Base-by-base conservation (phyloP, 140 eudicot genomes). In the Oenanthe javanica region DNA sequence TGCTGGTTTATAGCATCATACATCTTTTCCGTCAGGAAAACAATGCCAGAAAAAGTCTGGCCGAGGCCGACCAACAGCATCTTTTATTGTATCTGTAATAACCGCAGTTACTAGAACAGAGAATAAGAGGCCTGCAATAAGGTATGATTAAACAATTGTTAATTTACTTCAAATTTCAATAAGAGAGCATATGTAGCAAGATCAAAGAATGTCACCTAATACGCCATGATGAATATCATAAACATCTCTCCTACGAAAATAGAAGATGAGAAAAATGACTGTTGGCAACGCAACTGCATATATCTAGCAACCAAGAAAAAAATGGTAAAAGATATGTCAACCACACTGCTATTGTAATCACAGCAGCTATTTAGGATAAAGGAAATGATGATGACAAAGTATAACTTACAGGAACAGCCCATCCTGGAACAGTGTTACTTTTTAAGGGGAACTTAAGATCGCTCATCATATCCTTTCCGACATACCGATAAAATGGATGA, bases 31-130 rank as follows among this genome's bases (percentile, higher is more conserved):
- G 72, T 93, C 96, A 38, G 98, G 98, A 82, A 93, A 93, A 81
- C 97, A 93, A 75, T 94, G 96, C 91, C 91, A 93, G 82, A 93
- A 93, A 81, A 93, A 93, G 80, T 93, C 91, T 38, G 97, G 97
- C 67, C 97, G 84, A 69, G 97, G 97, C 23, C 97, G 88, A 61
- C 97, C 97, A 79, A 90, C 91, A 72, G 88, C 97, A 78, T 90
- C 88, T 83, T 93, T 93, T 75, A 93, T 85, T 23, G 96, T 87
- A 86, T 91, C 96, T 4, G 98, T 93, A 49, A 93, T 80, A 57
- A 93, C 98, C 9, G 80, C 98, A 5, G 98, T 93, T 63, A 93
- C 83, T 64, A 93, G 83, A 63, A 90, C 82, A 38, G 96, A 77
- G 82, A 83, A 93, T 45, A 89, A 78, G 67, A 90, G 90, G 45